Evolutionary conservation across 345 rosid species (phyloP).

Genomic region (Heritiera littoralis): DNA sequence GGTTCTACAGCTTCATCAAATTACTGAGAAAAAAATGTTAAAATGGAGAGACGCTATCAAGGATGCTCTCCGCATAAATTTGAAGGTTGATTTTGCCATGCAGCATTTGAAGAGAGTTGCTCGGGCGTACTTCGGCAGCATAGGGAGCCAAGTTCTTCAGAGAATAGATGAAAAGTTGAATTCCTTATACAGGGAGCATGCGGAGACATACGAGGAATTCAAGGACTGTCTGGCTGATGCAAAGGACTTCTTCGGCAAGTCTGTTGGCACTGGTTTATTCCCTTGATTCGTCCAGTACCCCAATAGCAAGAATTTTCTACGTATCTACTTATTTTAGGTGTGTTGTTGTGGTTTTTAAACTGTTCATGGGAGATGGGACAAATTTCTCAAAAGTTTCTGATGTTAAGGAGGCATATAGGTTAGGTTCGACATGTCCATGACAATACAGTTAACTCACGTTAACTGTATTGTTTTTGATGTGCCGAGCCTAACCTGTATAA

Average conservation of each 20-base stretch:
- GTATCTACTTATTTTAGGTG: neutral
- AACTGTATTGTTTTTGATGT: neutral
- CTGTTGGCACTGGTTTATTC: conserved; percentile 10
- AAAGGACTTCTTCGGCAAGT: neutral
- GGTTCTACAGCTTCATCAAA: neutral
- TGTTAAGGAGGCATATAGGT: neutral
- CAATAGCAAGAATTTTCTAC: neutral
- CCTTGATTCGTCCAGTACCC: neutral
- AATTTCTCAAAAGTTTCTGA: neutral
- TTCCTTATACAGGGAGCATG: neutral
- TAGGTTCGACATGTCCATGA: neutral
- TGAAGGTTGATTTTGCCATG: conserved; percentile 19
- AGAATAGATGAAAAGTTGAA: neutral
- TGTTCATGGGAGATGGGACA: neutral
- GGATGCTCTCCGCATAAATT: conserved; percentile 10
- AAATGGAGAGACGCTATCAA: conserved; percentile 25
- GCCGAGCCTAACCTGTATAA: neutral
- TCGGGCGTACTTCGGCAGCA: conserved; percentile 5
- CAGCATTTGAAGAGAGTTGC: conserved; percentile 10
- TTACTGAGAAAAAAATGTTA: neutral
- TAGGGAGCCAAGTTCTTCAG: neutral
- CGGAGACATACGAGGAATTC: neutral
- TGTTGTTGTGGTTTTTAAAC: neutral
- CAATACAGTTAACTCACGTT: neutral
- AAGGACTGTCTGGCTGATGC: neutral